Percentiles rank a stretch among this genome's conserved stretches.
phyloP scores from a whole-genome alignment of 148 eudicot genomes.

The Gaultheria prostrata region DNA sequence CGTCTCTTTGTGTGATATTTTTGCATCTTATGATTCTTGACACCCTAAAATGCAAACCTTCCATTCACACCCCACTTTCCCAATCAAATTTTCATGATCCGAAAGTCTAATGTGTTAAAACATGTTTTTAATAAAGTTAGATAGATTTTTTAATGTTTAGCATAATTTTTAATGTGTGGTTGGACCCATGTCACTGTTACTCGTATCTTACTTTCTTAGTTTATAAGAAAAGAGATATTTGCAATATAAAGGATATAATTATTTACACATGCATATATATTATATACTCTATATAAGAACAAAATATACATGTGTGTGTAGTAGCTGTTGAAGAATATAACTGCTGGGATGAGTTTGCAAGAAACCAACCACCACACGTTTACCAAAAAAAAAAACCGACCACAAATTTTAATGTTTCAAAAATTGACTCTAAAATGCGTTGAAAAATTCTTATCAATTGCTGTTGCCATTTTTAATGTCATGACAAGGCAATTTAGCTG shows the following conservation, averaged over 20 bases:
- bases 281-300: no score
- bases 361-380: no score
- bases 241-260: not conserved
- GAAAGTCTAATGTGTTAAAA: no score
- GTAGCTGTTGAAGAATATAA: not conserved
- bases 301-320: no score
- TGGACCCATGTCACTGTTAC: not conserved
- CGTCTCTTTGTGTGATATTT: no score
- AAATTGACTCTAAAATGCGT: not conserved
- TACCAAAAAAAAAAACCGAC: not conserved
- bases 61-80: no score
- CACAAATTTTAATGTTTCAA: not conserved
- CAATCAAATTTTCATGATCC: no score
- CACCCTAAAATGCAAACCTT: no score
- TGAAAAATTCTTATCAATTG: not conserved
- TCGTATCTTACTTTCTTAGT: not conserved
- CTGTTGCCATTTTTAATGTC: not conserved
- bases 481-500: not conserved
- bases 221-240: not conserved
- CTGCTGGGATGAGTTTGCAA: not conserved
- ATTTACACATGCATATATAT: not conserved
- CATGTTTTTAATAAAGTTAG: not conserved
- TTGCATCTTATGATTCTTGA: no score
- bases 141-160: not conserved
- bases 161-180: not conserved